Evolutionary conservation across 805 yeast species (phyloP), one percentile per base, ranked within the genome.

Genomic region (Kodamaea jinghongensis): DNA sequence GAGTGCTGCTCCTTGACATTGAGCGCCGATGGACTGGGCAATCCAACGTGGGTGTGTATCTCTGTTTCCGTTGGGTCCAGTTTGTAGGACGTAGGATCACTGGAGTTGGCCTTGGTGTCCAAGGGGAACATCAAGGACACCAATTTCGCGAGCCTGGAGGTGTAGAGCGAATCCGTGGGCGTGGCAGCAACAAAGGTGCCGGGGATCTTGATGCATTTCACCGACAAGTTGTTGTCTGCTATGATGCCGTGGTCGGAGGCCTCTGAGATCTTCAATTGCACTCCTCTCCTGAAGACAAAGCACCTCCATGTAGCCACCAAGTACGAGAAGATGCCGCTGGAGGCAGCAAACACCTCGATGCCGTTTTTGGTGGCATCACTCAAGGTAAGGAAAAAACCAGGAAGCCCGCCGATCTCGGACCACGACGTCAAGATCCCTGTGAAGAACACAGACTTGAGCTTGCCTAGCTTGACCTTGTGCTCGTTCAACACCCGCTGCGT

Each of bases 361-460:
- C 69, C 69, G 34, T 75, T 73, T 45, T 74, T 70, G 2, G 88
- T 89, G 50, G 87, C 85, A 50, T 88, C 96, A 41, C 86, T 80
- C 10, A 85, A 70, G 0, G 97, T 87, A 36, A 91, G 64, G 35
- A 91, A 76, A 51, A 87, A 64, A 0, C 99, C 99, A 0, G 98
- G 97, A 5, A 91, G 60, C 0, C 99, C 99, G n/a, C 95, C 87
- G 2, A 88, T 64, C n/a, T 82, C 72, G 4, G 73, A 58, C 96
- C 96, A 91, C 39, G 74, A 61, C 14, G 56, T 46, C 8, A 86
- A 45, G n/a, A 66, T 67, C 2, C 99, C 99, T 0, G 96, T 81
- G 4, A 93, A 54, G 52, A 86, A 90, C 3, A 91, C 65, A 27
- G 79, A 76, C 34, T 75, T 71, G 23, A 87, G 60, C 45, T 76